Conservation (phyloP, 179 eudicot species). For the Silene vulgaris region DNA sequence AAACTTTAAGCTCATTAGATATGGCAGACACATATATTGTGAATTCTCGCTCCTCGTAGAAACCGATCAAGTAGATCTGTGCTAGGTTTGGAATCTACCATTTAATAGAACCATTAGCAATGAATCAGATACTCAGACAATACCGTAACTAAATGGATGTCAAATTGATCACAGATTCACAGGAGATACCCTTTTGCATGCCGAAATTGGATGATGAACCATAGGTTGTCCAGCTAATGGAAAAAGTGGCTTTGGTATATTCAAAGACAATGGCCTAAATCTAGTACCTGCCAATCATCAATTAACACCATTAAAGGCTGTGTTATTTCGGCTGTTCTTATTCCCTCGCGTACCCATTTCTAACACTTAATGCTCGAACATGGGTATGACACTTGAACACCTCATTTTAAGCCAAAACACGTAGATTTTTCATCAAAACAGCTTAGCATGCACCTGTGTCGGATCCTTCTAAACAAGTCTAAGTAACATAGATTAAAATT, state of each 20-base stretch:
- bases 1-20: conserved; percentile 77
- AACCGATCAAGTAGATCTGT: conserved; percentile 74
- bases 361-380: too few species aligned
- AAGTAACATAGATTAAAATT: not conserved
- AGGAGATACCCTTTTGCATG: conserved; percentile 98
- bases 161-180: too few species aligned
- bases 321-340: too few species aligned
- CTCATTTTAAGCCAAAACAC: too few species aligned
- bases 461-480: too few species aligned
- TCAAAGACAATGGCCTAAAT: conserved; percentile 84
- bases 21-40: conserved; percentile 78
- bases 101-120: not conserved
- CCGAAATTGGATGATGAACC: conserved; percentile 96
- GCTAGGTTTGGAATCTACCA: conserved; percentile 71
- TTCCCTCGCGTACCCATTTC: too few species aligned
- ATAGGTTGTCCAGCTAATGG: conserved; percentile 98
- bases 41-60: conserved; percentile 76
- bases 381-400: too few species aligned
- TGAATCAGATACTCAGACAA: not conserved
- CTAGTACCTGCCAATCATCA: conserved; percentile 60
- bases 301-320: not conserved
- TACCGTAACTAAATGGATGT: too few species aligned
- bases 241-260: conserved; percentile 86
- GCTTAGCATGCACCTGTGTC: too few species aligned
- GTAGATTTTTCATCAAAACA: too few species aligned